A percentile compares a stretch with the other conserved stretches of the same genome.
phyloP scores from a whole-genome alignment of 1,284 basidiomycete genomes.

The Volvariella surrecta region DNA sequence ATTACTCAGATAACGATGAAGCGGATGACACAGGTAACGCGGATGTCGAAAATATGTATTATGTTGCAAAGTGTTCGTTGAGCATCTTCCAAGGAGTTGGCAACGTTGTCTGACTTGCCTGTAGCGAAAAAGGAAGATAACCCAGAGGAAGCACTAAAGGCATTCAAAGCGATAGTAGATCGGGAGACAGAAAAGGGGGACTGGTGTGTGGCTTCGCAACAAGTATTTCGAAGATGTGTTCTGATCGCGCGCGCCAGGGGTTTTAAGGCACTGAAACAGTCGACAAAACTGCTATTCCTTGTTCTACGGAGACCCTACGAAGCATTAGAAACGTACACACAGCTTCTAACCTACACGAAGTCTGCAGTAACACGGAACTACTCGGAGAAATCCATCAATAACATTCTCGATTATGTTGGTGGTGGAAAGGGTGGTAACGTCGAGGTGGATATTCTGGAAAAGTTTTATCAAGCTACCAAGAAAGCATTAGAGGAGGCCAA shows the following conservation, averaged over 20 bases:
- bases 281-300: constrained; percentile 91
- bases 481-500: constrained; percentile 86
- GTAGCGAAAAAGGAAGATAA: constrained; percentile 89
- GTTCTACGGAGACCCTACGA: constrained; percentile 71
- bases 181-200: constrained; percentile 89
- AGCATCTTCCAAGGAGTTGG: background rate
- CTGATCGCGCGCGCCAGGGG: constrained; percentile 52
- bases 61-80: constrained; percentile 85
- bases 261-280: constrained; percentile 98
- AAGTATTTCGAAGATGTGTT: background rate
- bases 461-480: constrained; percentile 93
- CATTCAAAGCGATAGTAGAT: constrained; percentile 82
- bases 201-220: constrained; percentile 54
- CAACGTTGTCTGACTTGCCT: constrained; percentile 1
- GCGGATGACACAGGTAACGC: constrained; percentile 73
- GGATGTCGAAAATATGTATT: constrained; percentile 99
- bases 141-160: constrained; percentile 82
- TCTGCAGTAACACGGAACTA: constrained; percentile 87
- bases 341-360: constrained; percentile 88
- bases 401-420: constrained; percentile 96
- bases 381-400: constrained; percentile 97
- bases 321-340: constrained; percentile 80
- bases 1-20: constrained; percentile 90
- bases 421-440: constrained; percentile 81
- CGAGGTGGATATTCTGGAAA: constrained; percentile 84